Conservation (phyloP, 2,329 filamentous ascomycete genomes). For the Phialemoniopsis sp. region DNA sequence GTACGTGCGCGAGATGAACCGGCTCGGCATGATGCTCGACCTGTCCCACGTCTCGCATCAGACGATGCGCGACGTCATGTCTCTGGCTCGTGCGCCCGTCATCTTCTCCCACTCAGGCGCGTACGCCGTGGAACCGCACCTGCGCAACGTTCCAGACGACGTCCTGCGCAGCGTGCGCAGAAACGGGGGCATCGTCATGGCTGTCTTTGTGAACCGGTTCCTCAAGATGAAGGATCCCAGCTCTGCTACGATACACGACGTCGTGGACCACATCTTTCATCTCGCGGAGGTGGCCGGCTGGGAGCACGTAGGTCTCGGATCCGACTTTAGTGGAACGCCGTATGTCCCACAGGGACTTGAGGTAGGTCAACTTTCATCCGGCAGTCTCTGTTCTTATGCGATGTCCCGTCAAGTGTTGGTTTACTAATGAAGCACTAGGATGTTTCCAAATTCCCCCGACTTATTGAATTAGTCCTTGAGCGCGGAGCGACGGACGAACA, state of each 20-base stretch:
- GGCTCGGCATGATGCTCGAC: slow-evolving; percentile 18
- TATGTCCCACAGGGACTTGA: no score
- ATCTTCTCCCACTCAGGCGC: slow-evolving; percentile 11
- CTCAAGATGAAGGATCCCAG: slow-evolving; percentile 15
- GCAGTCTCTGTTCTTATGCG: no score
- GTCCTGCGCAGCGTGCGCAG: slow-evolving; percentile 9
- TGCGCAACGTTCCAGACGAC: slow-evolving; percentile 26
- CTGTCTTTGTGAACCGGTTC: slow-evolving; percentile 17
- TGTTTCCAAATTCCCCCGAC: no score
- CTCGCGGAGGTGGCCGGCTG: slow-evolving; percentile 61
- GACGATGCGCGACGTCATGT: slow-evolving; percentile 10
- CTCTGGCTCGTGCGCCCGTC: slow-evolving; percentile 9
- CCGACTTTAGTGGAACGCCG: slow-evolving; percentile 61
- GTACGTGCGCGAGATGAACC: slow-evolving; percentile 20
- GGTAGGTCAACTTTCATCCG: no score
- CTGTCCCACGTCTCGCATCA: slow-evolving; percentile 11
- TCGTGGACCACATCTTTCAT: slow-evolving; percentile 56
- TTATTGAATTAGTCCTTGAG: no score
- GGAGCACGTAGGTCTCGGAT: slow-evolving; percentile 61
- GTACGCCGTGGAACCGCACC: slow-evolving; percentile 11
- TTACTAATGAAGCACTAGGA: no score
- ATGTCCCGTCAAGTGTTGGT: no score
- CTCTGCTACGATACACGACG: slow-evolving; percentile 20
- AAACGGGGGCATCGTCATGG: slow-evolving; percentile 17
- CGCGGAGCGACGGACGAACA: slow-evolving; percentile 5